A percentile compares a stretch with the other conserved stretches of the same genome.
Conservation (phyloP, 2,329 filamentous ascomycete genomes). For the Colletotrichum zoysiae region DNA sequence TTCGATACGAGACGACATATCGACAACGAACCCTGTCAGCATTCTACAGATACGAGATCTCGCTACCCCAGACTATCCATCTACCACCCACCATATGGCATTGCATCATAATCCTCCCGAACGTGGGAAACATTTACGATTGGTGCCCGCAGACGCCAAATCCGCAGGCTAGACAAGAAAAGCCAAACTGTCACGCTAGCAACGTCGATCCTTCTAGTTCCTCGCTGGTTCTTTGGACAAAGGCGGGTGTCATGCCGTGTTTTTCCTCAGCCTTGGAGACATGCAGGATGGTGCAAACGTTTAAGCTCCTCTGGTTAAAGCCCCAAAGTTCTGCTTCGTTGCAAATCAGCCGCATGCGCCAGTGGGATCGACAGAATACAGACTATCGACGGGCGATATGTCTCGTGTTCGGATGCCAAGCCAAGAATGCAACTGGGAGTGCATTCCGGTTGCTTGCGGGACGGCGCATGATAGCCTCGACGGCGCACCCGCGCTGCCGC, state of each 20-base stretch:
- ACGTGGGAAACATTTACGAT: constrained; percentile 5
- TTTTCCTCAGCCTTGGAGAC: neutral
- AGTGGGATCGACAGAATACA: constrained; percentile 17
- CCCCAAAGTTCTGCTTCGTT: neutral
- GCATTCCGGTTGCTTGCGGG: constrained; percentile 32
- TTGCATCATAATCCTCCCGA: constrained; percentile 1
- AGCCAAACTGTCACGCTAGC: constrained; percentile 5
- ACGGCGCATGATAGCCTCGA: constrained; percentile 12
- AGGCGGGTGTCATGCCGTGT: neutral
- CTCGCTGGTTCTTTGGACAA: neutral
- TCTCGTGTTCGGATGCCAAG: constrained; percentile 17
- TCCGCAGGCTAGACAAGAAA: neutral
- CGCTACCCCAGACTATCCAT: constrained; percentile 15
- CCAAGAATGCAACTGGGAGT: neutral
- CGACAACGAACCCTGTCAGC: constrained; percentile 11
- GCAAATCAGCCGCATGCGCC: constrained; percentile 27
- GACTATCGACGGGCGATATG: constrained; percentile 7
- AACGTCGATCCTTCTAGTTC: constrained; percentile 2
- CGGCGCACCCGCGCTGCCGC: neutral
- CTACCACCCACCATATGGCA: neutral
- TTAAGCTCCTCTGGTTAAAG: neutral
- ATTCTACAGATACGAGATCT: constrained; percentile 28
- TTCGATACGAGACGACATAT: neutral
- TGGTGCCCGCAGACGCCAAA: constrained; percentile 31
- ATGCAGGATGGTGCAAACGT: neutral